Conservation (phyloP, 2,329 filamentous ascomycete genomes). For the Ophiostoma pallidulum region DNA sequence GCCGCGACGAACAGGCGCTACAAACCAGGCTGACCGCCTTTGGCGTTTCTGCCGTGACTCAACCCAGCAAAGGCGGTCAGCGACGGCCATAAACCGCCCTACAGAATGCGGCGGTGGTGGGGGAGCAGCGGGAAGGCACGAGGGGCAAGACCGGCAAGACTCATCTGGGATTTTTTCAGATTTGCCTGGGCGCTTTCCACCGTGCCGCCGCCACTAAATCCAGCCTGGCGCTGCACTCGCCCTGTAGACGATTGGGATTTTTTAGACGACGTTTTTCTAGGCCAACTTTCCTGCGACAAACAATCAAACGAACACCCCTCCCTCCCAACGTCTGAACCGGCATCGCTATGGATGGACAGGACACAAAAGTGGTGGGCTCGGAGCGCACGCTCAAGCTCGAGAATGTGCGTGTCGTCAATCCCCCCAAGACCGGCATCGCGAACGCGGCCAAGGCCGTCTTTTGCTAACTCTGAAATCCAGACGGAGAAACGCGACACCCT, state of each 20-base stretch:
- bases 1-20: too few species aligned
- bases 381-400: conserved; percentile 18
- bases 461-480: conserved; percentile 29
- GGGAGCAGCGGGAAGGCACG: conserved; percentile 12
- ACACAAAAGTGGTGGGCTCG: conserved; percentile 11
- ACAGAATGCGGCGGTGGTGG: neutral
- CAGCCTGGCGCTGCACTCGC: too few species aligned
- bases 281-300: neutral
- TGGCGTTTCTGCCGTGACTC: neutral
- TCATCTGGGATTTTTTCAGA: too few species aligned
- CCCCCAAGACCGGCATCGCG: too few species aligned
- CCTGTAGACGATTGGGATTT: too few species aligned
- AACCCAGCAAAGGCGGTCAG: conserved; percentile 13
- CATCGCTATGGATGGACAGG: conserved; percentile 12
- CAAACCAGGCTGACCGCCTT: neutral
- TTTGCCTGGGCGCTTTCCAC: too few species aligned
- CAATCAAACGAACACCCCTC: conserved; percentile 2
- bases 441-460: too few species aligned
- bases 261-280: neutral
- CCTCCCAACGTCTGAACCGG: neutral
- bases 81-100: conserved; percentile 8
- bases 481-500: conserved; percentile 82
- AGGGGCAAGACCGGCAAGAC: too few species aligned
- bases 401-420: conserved; percentile 30
- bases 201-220: too few species aligned